A percentile compares a stretch with the other conserved stretches of the same genome.
Evolutionary conservation across 2,329 filamentous ascomycete species (phyloP).

Genomic region (Microdochium nivale): DNA sequence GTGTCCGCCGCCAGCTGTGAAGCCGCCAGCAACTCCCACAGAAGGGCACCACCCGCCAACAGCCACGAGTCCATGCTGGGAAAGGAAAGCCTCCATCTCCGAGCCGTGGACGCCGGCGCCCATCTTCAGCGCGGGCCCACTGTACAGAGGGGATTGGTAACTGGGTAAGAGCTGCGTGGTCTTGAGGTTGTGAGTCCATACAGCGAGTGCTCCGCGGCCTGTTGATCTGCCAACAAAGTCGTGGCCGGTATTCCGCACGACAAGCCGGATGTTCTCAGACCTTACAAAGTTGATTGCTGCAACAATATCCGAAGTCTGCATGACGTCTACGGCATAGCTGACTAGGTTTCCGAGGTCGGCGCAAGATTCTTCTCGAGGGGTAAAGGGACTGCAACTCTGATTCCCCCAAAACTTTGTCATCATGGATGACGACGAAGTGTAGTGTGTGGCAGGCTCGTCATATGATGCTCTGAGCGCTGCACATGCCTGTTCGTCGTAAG

Average conservation of each 20-base stretch:
- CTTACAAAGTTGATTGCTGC: neutral
- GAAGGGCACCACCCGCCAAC: constrained; percentile 9
- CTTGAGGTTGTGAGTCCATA: constrained; percentile 33
- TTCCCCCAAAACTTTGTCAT: constrained; percentile 14
- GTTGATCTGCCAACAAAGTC: constrained; percentile 29
- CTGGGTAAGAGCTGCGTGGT: constrained; percentile 15
- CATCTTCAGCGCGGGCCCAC: constrained; percentile 9
- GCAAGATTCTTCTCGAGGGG: neutral
- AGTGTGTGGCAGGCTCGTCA: constrained; percentile 5
- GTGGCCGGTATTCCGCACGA: constrained; percentile 26
- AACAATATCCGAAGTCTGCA: neutral
- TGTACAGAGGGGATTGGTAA: neutral
- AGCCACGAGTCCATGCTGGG: constrained; percentile 4
- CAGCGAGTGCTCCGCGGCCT: constrained; percentile 26
- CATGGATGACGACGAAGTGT: constrained; percentile 11
- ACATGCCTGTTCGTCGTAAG: constrained; percentile 26
- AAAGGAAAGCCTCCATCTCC: constrained; percentile 5
- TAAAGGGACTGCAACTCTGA: constrained; percentile 7
- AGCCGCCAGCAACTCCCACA: constrained; percentile 31
- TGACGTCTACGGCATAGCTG: neutral
- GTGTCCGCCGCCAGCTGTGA: constrained; percentile 38
- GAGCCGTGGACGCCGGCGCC: constrained; percentile 9
- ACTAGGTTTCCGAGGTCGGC: neutral
- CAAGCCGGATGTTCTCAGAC: neutral
- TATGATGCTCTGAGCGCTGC: constrained; percentile 14